phyloP scores from a whole-genome alignment of 441 rosid species.

The Populus trichocarpa region DNA sequence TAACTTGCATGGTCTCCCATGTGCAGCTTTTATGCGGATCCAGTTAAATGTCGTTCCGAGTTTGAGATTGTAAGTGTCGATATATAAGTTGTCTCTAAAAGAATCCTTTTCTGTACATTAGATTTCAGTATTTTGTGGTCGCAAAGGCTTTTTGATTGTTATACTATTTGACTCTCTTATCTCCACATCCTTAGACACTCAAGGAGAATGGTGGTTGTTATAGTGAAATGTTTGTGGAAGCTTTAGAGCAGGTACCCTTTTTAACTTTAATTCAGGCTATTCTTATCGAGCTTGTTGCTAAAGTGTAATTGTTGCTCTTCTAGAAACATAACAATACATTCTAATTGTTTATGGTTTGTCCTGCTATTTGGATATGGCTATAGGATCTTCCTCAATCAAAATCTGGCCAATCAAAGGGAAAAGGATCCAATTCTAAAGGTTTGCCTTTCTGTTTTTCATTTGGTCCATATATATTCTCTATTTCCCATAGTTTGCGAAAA shows the following conservation, averaged over 20 bases:
- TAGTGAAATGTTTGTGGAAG: slow-evolving; percentile 33
- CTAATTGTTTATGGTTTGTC: slow-evolving; percentile 11
- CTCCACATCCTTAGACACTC: slow-evolving; percentile 32
- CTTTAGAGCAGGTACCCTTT: slow-evolving; percentile 43
- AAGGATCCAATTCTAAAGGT: slow-evolving; percentile 39
- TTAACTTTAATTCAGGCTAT: slow-evolving; percentile 1
- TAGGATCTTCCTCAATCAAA: slow-evolving; percentile 30
- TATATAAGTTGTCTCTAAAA: neutral
- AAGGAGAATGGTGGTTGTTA: slow-evolving; percentile 31
- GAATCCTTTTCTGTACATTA: neutral
- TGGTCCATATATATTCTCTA: neutral
- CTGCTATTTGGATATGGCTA: slow-evolving; percentile 20
- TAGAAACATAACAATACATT: neutral
- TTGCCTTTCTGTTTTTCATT: slow-evolving; percentile 10
- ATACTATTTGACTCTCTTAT: neutral
- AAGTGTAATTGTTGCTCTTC: neutral
- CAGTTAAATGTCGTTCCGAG: slow-evolving; percentile 33
- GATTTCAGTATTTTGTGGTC: neutral
- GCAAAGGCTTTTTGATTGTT: neutral
- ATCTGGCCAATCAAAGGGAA: slow-evolving; percentile 24
- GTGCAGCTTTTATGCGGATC: slow-evolving; percentile 46
- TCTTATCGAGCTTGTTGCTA: neutral
- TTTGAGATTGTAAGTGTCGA: slow-evolving; percentile 40
- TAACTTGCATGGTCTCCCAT: slow-evolving; percentile 4
- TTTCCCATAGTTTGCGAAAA: neutral